A percentile compares a stretch with the other conserved stretches of the same genome.
These are phyloP conservation scores for Arthrobotrys megalospora DNA, from an alignment of 2,329 filamentous ascomycete species.

Conservation along the genomic window DNA sequence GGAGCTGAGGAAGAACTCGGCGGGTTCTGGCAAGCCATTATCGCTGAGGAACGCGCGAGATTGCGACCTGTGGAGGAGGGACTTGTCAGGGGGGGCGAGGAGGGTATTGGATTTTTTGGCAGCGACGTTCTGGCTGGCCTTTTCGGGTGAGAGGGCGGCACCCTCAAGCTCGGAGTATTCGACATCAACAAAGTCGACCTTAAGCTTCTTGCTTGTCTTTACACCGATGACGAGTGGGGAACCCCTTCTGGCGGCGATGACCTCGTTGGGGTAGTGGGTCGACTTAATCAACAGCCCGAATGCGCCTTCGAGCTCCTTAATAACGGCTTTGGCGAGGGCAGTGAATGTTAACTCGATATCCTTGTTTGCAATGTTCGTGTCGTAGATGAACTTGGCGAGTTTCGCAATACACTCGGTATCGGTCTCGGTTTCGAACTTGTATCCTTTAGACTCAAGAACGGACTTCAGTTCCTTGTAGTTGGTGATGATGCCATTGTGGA, in stretches of 20 bases:
- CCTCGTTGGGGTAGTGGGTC: conserved; percentile 97
- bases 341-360: conserved; percentile 86
- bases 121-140: conserved; percentile 94
- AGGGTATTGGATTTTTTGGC: conserved; percentile 86
- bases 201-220: conserved; percentile 98
- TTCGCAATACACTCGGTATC: conserved; percentile 99
- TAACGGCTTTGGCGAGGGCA: conserved; percentile 95
- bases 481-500: conserved; percentile 99
- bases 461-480: conserved; percentile 99
- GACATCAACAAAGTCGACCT: conserved; percentile 99
- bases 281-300: conserved; percentile 98
- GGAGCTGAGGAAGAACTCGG: conserved; percentile 99
- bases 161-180: conserved; percentile 91
- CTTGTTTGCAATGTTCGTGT: conserved; percentile 92
- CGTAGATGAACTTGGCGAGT: conserved; percentile 97
- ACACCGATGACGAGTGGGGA: conserved; percentile 98
- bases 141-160: conserved; percentile 82
- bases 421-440: conserved; percentile 98
- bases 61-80: conserved; percentile 96
- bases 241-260: conserved; percentile 97
- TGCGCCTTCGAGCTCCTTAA: conserved; percentile 97
- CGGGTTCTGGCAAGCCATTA: conserved; percentile 96
- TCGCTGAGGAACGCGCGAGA: conserved; percentile 99
- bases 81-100: conserved; percentile 95
- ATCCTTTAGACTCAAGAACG: conserved; percentile 91